Percentiles rank a stretch among this genome's conserved stretches.
phyloP scores from a whole-genome alignment of 768 basidiomycete species.

The Pleurotus tuoliensis region DNA sequence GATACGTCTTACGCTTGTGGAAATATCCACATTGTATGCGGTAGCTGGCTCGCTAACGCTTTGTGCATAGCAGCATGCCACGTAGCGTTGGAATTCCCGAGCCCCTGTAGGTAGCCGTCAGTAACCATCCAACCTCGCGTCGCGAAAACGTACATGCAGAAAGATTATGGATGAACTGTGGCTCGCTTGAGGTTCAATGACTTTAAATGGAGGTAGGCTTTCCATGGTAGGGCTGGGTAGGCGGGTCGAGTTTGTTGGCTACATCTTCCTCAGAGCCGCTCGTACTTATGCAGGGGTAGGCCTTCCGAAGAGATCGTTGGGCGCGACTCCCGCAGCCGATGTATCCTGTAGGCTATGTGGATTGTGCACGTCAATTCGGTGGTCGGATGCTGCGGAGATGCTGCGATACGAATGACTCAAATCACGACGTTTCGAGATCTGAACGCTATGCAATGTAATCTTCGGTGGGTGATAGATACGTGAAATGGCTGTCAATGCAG shows the following conservation, averaged over 20 bases:
- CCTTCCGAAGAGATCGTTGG: background rate
- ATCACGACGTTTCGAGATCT: background rate
- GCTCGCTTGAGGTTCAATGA: background rate
- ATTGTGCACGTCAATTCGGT: background rate
- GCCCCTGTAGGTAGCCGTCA: conserved; percentile 22
- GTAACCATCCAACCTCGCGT: too few relatives aligned
- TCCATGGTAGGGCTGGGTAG: background rate
- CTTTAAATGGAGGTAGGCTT: background rate
- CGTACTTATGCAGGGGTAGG: background rate
- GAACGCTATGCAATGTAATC: too few relatives aligned
- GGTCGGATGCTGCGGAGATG: background rate
- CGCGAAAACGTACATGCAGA: background rate
- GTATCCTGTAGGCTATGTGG: conserved; percentile 3
- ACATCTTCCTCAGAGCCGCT: background rate
- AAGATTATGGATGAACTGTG: conserved; percentile 1
- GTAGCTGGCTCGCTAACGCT: conserved; percentile 30
- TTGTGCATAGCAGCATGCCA: conserved; percentile 32
- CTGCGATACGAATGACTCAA: conserved; percentile 2
- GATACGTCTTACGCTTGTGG: conserved; percentile 35
- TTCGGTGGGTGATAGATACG: too few relatives aligned
- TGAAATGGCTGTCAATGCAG: background rate
- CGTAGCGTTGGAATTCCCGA: conserved; percentile 33
- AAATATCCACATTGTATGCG: conserved; percentile 37
- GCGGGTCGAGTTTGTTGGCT: background rate
- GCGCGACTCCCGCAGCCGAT: conserved; percentile 1